These are phyloP conservation scores for Synura sp. DNA, from an alignment of 352 stramenopile species.

Conservation along the genomic window DNA sequence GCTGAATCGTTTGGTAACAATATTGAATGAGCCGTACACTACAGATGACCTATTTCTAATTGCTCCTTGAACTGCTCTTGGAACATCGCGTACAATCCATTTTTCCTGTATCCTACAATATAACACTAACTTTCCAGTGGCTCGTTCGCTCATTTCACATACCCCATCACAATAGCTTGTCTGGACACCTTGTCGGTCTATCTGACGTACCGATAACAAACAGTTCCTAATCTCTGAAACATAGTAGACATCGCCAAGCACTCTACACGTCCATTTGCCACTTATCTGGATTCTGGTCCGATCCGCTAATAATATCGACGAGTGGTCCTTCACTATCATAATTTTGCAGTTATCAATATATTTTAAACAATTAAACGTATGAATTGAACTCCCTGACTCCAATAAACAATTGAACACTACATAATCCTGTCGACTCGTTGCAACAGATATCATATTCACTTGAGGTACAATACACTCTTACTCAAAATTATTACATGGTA, in stretches of 20 bases:
- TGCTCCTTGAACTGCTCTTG: background rate
- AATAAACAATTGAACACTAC: constrained; percentile 6
- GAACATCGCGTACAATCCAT: constrained; percentile 2
- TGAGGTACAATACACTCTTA: constrained; percentile 24
- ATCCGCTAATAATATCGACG: constrained; percentile 3
- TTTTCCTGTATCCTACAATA: background rate
- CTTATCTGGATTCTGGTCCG: background rate
- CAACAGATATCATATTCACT: constrained; percentile 38
- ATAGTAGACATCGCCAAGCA: background rate
- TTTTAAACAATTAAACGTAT: constrained; percentile 25
- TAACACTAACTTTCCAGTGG: background rate
- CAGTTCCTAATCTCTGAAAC: constrained; percentile 5
- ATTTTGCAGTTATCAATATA: constrained; percentile 9
- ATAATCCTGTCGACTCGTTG: background rate
- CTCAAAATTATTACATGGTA: too few relatives aligned
- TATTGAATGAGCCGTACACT: constrained; percentile 13
- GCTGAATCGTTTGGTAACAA: too few relatives aligned
- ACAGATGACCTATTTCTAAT: background rate
- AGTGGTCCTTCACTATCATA: background rate
- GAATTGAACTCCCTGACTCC: background rate
- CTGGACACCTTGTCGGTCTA: background rate
- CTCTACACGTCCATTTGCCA: background rate
- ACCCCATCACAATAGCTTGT: background rate
- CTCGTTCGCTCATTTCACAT: background rate
- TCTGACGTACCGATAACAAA: constrained; percentile 9